phyloP scores from a whole-genome alignment of 768 basidiomycete species.

The Leucosporidium creatinivorum region DNA sequence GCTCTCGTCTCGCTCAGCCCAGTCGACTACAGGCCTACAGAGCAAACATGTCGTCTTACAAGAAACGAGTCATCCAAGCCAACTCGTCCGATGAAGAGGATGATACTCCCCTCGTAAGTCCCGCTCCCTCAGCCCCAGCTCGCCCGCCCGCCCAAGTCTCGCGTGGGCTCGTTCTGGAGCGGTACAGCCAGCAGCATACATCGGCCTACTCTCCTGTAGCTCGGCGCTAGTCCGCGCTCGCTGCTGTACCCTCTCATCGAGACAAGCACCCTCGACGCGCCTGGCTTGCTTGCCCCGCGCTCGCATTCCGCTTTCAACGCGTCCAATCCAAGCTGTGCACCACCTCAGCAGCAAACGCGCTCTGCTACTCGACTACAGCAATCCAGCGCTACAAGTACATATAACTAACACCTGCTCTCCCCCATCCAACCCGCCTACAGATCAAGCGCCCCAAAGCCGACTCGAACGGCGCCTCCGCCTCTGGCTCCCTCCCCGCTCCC shows the following conservation, averaged over 20 bases:
- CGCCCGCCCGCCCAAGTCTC: not conserved
- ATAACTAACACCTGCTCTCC: not conserved
- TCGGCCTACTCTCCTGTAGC: not conserved
- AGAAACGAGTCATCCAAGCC: conserved; percentile 32
- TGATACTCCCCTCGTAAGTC: conserved; percentile 27
- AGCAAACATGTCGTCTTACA: conserved; percentile 11
- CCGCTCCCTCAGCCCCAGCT: no score
- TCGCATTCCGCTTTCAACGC: no score
- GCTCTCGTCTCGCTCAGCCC: not conserved
- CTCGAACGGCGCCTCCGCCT: not conserved
- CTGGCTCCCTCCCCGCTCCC: not conserved
- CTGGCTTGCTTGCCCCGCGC: no score
- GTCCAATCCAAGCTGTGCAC: no score
- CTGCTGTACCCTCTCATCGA: not conserved
- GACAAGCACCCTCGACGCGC: no score
- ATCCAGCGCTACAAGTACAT: conserved; percentile 7
- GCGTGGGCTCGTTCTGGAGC: not conserved
- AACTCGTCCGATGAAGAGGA: conserved; percentile 20
- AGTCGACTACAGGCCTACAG: not conserved
- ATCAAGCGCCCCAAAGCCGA: not conserved
- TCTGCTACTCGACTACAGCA: no score
- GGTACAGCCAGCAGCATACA: not conserved
- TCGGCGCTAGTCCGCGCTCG: not conserved
- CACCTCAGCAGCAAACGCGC: no score
- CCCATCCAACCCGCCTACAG: no score